Evolutionary conservation across 1,284 basidiomycete genomes (phyloP).

Genomic region (Trichosporon sp.): DNA sequence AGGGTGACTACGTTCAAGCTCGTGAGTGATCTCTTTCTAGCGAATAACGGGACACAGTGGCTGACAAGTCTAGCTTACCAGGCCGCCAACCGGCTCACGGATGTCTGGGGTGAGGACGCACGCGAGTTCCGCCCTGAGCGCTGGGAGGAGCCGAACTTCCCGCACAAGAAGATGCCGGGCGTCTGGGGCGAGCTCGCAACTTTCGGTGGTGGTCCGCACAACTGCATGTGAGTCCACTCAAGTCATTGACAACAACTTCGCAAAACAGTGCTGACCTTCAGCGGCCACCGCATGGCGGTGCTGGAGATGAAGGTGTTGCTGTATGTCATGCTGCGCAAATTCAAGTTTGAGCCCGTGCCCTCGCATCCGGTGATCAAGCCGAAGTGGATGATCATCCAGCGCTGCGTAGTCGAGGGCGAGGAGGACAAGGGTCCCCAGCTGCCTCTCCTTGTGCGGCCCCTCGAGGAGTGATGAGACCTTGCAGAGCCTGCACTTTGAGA

Average conservation of each 20-base stretch:
- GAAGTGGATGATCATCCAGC: conserved; percentile 45
- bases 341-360: conserved; percentile 49
- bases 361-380: conserved; percentile 33
- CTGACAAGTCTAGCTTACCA: neutral
- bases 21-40: conserved; percentile 60
- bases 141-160: conserved; percentile 15
- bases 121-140: conserved; percentile 54
- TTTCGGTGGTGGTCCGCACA: conserved; percentile 2
- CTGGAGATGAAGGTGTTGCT: conserved; percentile 58
- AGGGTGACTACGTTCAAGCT: conserved; percentile 37
- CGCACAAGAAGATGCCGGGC: conserved; percentile 31
- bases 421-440: conserved; percentile 44
- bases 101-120: conserved; percentile 66
- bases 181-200: conserved; percentile 56
- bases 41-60: no score
- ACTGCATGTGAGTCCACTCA: conserved; percentile 18
- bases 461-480: neutral
- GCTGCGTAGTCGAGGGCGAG: conserved; percentile 40
- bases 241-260: no score
- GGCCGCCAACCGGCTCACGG: conserved; percentile 57
- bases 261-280: conserved; percentile 7
- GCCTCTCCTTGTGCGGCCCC: conserved; percentile 27
- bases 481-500: neutral
- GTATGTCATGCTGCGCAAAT: conserved; percentile 54
- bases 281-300: conserved; percentile 60